A percentile compares a stretch with the other conserved stretches of the same genome.
Conservation (phyloP, 2,329 filamentous ascomycete species). For the Ophiostoma piceae region DNA sequence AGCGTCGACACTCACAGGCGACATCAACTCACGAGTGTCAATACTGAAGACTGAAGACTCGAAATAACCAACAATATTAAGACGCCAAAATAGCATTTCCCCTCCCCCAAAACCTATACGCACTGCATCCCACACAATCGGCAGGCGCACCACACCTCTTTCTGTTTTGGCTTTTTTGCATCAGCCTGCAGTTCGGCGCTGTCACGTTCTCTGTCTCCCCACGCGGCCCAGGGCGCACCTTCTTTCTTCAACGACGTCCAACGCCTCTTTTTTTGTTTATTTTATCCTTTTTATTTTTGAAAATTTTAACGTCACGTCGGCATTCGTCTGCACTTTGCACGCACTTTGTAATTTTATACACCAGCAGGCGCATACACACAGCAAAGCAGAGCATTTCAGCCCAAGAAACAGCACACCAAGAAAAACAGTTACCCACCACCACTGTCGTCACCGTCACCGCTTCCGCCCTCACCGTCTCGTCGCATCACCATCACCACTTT, state of each 20-base stretch:
- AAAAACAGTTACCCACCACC: background rate
- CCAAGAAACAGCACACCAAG: too few relatives aligned
- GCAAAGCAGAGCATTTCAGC: background rate
- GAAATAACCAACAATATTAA: background rate
- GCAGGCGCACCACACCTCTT: slow-evolving; percentile 9
- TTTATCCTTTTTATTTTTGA: background rate
- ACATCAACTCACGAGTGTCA: background rate
- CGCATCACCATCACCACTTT: background rate
- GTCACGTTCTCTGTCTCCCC: slow-evolving; percentile 5
- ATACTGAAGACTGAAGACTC: background rate
- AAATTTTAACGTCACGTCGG: background rate
- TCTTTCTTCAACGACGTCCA: slow-evolving; percentile 1
- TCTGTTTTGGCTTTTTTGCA: slow-evolving; percentile 11
- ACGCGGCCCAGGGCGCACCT: background rate
- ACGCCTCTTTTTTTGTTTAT: background rate
- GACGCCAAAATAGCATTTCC: background rate
- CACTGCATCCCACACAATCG: slow-evolving; percentile 7
- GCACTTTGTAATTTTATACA: too few relatives aligned
- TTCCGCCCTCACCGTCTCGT: slow-evolving; percentile 7
- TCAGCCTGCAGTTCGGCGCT: slow-evolving; percentile 6
- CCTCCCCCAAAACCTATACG: background rate
- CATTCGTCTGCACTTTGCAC: background rate
- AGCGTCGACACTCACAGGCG: background rate
- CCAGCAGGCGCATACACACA: too few relatives aligned
- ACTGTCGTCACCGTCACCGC: background rate